Evolutionary conservation across 495 filamentous ascomycete genomes (phyloP), one percentile per base, ranked within the genome.

Genomic region (Beverwykella pulmonaria): DNA sequence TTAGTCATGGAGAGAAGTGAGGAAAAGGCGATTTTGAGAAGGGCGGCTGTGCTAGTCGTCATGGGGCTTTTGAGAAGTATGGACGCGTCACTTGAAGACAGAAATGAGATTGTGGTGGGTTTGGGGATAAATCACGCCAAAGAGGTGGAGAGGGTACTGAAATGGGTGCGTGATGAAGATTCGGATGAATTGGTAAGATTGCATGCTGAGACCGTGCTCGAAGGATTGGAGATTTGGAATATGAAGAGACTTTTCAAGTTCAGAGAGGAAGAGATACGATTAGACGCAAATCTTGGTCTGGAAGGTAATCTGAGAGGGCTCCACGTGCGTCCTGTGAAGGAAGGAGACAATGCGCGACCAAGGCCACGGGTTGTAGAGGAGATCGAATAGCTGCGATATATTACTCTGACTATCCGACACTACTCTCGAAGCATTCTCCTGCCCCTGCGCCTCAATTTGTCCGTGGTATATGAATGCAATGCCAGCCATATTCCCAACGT

Each of bases 201-300:
- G 53, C 90, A 95, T 80, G 83, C 90, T 23, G 80, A 79, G 23
- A 87, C 84, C 59, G 83, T 93, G 57, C 74, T 88, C 49, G 90
- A 92, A 76, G 89, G 85, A 49, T 65, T 95, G 65, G 85, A 90
- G 74, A 85, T 83, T 22, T 91, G 87, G 88, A 79, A 84, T 65
- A 78, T 90, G 76, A 85, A 83, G 73, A 78, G 76, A 19, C 54
- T 85, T 56, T 70, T 83, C 59, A 81, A 79, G 75, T 74, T 78
- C 0, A 52, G 70, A 68, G 48, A 74, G 75, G 65, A 72, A 75
- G 12, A 56, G 61, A 23, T 57, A 78, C 39, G 74, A 73, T 54
- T 65, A 72, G 26, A 77, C 60, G 76, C 75, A 19, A 56, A 65
- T 44, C 41, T 67, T 32, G 64, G 53, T 7, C 23, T 73, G 26